Evolutionary conservation across 2,329 filamentous ascomycete species (phyloP).

Genomic region (Aspergillus bombycis): DNA sequence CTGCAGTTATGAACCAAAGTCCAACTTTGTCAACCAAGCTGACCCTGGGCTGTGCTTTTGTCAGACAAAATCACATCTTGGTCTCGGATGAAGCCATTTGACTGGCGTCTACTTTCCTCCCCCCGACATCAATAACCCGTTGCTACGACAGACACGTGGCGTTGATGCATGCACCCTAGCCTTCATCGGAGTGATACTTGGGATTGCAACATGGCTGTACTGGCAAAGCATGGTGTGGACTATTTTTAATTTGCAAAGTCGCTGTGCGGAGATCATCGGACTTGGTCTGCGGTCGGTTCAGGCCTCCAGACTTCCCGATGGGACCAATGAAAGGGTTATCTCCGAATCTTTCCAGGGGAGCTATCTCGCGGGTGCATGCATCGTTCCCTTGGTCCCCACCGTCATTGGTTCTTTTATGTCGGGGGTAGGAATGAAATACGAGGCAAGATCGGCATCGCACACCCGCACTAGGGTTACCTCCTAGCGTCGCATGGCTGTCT

Average conservation of each 20-base stretch:
- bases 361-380: not conserved
- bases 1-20: constrained; percentile 48
- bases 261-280: not conserved
- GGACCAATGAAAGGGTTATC: not conserved
- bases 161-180: constrained; percentile 38
- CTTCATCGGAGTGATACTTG: constrained; percentile 28
- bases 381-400: not conserved
- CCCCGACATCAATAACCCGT: constrained; percentile 43
- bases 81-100: not conserved
- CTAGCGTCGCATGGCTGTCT: not conserved
- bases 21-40: constrained; percentile 49
- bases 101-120: constrained; percentile 46
- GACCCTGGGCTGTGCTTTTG: constrained; percentile 28
- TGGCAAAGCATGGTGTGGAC: not conserved
- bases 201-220: constrained; percentile 8
- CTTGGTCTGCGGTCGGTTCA: not conserved
- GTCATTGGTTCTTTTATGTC: not conserved
- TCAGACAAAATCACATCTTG: not conserved
- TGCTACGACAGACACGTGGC: constrained; percentile 35
- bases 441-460: not conserved
- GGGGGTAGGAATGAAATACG: not conserved
- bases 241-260: not conserved
- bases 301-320: not conserved
- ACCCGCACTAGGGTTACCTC: not conserved
- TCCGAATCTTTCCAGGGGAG: not conserved